Conservation (phyloP, 2,329 filamentous ascomycete genomes). For the Dichotomopilus funicola region DNA sequence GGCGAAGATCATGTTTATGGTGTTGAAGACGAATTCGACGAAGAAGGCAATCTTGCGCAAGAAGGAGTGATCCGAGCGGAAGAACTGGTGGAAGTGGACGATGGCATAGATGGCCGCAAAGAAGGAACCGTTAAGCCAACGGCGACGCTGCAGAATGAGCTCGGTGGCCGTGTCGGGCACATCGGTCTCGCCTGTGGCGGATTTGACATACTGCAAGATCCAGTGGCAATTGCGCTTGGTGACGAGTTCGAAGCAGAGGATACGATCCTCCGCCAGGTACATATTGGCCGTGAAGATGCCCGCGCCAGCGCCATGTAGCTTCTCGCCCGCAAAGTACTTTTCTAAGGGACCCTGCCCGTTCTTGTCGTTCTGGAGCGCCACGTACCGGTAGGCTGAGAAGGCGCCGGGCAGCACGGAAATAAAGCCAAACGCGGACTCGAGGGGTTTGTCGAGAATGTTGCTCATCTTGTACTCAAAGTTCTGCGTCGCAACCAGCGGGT, state of each 20-base stretch:
- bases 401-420: conserved; percentile 95
- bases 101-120: conserved; percentile 95
- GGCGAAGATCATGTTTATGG: conserved; percentile 93
- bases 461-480: conserved; percentile 99
- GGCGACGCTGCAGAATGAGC: conserved; percentile 87
- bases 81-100: conserved; percentile 92
- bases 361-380: conserved; percentile 95
- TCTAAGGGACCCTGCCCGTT: conserved; percentile 86
- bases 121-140: conserved; percentile 97
- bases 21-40: conserved; percentile 90
- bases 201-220: conserved; percentile 98
- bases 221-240: conserved; percentile 96
- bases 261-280: conserved; percentile 98
- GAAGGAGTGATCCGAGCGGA: conserved; percentile 83
- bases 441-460: conserved; percentile 95
- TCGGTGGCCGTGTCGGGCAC: conserved; percentile 92
- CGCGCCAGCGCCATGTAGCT: conserved; percentile 85
- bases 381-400: conserved; percentile 95
- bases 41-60: conserved; percentile 84
- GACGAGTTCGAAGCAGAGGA: conserved; percentile 96
- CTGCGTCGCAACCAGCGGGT: conserved; percentile 89
- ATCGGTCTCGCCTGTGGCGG: conserved; percentile 91
- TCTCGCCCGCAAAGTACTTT: conserved; percentile 96
- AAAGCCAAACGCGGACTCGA: conserved; percentile 96
- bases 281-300: conserved; percentile 99